Evolutionary conservation across 2,329 filamentous ascomycete genomes (phyloP), one percentile per base, ranked within the genome.

Genomic region (Nemania serpens): DNA sequence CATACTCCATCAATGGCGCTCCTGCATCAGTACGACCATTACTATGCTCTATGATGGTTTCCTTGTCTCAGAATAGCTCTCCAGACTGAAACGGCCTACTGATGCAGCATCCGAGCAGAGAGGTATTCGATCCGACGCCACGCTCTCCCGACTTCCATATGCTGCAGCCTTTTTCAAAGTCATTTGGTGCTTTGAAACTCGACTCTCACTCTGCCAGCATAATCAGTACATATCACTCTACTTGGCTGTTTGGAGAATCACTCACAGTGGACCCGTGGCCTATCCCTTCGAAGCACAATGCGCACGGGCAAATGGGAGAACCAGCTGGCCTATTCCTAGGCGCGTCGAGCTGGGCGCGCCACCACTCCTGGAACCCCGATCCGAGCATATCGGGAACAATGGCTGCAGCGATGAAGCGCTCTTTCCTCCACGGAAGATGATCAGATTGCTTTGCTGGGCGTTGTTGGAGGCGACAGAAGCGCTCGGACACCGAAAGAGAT

Each of bases 101-200:
- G 58, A 63, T 17, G 51, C 47, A 42, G 43, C 37, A 20, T 39
- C 47, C 12, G 66, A 45, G 47, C 66, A 65, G 15, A 74, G 59
- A 25, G 72, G 71, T 3, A 65, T 59, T 12, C 66, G 25, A 39
- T 73, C 71, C 22, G 72, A 71, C n/a, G 66, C 70, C 18, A 71
- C 56, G 56, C 68, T 72, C 17, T 62, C 62, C 10, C 59, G 62
- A 45, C 65, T 68, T 33, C 55, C 60, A 36, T 55, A 47, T 25
- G 10, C 42, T 11, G 37, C 17, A 22, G 37, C 15, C 25, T 42
- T 65, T 54, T 48, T 63, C 22, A 54, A 36, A 7, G 37, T 50
- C 11, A 48, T 20, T n/a, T 39, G 25, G 13, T 45, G 25, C 13
- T 58, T 59, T 29, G 64, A 20, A 22, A 43, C 11, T 60, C 37